Evolutionary conservation across 1,139 yeast genomes (phyloP).

Genomic region (Debaryomyces nepalensis): DNA sequence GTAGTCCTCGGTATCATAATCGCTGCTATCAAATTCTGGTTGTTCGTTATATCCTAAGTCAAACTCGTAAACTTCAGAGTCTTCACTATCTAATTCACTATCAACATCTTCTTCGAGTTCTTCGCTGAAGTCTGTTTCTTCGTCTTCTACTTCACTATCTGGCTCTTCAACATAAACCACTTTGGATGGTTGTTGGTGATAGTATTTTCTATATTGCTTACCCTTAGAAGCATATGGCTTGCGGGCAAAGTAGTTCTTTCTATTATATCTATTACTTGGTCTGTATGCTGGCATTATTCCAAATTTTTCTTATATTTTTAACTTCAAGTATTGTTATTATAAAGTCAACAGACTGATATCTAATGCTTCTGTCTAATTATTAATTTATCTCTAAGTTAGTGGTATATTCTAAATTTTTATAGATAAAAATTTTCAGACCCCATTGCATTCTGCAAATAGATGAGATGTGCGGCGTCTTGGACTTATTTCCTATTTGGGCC

Average conservation of each 20-base stretch:
- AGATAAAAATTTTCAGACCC: conserved; percentile 11
- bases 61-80: conserved; percentile 31
- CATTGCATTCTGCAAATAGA: conserved; percentile 6
- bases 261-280: conserved; percentile 20
- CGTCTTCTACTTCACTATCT: conserved; percentile 30
- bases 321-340: background rate
- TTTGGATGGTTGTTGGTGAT: conserved; percentile 39
- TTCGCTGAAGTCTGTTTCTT: conserved; percentile 10
- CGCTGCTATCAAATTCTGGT: conserved; percentile 16
- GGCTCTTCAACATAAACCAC: conserved; percentile 50
- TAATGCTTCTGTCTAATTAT: conserved; percentile 1
- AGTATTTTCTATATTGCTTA: conserved; percentile 36
- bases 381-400: background rate
- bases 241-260: conserved; percentile 21
- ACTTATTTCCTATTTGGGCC: conserved; percentile 9
- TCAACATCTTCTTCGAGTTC: conserved; percentile 23
- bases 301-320: background rate
- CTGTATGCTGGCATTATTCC: conserved; percentile 18
- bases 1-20: conserved; percentile 15
- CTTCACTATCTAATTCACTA: too few species aligned
- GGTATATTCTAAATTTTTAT: conserved; percentile 6
- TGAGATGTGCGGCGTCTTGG: conserved; percentile 14
- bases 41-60: conserved; percentile 23
- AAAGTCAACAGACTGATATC: conserved; percentile 3
- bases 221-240: conserved; percentile 27